Conservation (phyloP, 1,284 basidiomycete species). For the Melampsora larici-populina region DNA sequence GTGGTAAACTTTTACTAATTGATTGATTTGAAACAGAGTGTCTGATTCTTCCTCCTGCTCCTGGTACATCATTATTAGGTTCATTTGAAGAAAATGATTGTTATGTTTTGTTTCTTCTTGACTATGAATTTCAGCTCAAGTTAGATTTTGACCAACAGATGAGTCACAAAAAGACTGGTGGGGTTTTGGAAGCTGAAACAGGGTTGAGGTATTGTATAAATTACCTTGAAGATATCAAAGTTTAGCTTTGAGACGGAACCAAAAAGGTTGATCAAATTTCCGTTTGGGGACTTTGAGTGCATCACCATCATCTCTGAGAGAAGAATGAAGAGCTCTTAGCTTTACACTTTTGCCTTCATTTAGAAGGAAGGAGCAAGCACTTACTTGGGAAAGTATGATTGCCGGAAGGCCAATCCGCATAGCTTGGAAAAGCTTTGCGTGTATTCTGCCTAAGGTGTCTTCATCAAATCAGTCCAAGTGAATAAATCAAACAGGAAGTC, state of each 20-base stretch:
- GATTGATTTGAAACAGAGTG: conserved; percentile 44
- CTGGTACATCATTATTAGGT: not conserved
- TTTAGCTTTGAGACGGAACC: too few relatives aligned
- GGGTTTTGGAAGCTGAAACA: too few relatives aligned
- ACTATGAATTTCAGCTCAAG: conserved; percentile 49
- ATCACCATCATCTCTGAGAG: not conserved
- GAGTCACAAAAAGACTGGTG: too few relatives aligned
- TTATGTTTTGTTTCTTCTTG: conserved; percentile 47
- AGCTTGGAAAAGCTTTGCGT: not conserved
- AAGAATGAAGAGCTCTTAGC: not conserved
- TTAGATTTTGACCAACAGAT: too few relatives aligned
- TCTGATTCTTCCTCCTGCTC: not conserved
- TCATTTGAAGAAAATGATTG: not conserved
- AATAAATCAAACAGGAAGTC: too few relatives aligned
- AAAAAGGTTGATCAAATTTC: conserved; percentile 26
- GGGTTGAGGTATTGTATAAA: too few relatives aligned
- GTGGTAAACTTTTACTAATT: conserved; percentile 57
- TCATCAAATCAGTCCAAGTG: too few relatives aligned
- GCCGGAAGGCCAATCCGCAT: not conserved
- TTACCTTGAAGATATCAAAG: too few relatives aligned
- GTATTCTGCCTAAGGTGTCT: not conserved
- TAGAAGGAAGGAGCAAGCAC: not conserved
- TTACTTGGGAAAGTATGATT: not conserved
- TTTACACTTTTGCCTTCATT: not conserved
- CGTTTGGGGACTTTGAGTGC: not conserved